phyloP scores from a whole-genome alignment of 257 asterid species.

The Parsonsia alboflavescens region DNA sequence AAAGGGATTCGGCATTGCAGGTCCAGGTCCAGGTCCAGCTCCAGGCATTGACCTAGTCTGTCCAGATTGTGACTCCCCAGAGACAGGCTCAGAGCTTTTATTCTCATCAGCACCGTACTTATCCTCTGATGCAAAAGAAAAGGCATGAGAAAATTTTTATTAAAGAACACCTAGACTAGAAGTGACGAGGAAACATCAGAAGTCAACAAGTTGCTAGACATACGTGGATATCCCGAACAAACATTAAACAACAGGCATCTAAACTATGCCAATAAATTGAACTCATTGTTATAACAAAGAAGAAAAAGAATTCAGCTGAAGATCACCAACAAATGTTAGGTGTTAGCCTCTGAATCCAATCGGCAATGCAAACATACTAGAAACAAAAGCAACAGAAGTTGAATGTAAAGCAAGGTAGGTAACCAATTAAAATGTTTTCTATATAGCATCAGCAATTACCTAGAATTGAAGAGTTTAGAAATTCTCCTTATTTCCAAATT shows the following conservation, averaged over 20 bases:
- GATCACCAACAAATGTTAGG: background rate
- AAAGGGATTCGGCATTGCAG: constrained; percentile 66
- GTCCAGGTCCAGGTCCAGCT: constrained; percentile 40
- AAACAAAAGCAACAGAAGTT: background rate
- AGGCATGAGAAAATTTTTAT: background rate
- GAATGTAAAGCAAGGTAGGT: background rate
- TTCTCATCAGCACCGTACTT: constrained; percentile 44
- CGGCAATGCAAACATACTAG: background rate
- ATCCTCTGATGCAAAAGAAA: constrained; percentile 37
- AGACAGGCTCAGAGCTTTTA: constrained; percentile 28
- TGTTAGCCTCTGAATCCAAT: background rate
- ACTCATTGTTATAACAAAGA: background rate
- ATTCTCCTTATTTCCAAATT: background rate
- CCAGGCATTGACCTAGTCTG: constrained; percentile 39
- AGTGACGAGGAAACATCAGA: background rate
- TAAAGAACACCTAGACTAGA: background rate
- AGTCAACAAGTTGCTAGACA: background rate
- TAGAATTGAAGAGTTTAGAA: background rate
- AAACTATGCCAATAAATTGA: background rate
- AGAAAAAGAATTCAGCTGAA: background rate
- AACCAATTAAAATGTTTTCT: background rate
- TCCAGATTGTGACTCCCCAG: constrained; percentile 45
- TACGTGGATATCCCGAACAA: background rate
- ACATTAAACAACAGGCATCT: background rate
- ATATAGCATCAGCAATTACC: background rate